phyloP scores from a whole-genome alignment of 371 early-diverging fungal genomes.

The Cokeromyces recurvatus region DNA sequence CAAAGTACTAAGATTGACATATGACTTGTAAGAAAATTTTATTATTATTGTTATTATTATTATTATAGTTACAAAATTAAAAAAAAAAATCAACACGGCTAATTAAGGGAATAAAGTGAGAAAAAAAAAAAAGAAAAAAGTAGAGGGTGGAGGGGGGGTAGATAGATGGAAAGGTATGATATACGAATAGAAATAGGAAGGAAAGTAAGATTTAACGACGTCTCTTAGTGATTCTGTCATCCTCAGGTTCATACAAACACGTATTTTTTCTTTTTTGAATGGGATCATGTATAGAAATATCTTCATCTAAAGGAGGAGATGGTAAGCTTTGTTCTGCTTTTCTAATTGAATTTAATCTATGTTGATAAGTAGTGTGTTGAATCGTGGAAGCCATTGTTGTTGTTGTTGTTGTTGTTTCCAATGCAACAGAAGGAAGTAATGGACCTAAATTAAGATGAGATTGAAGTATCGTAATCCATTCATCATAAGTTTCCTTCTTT shows the following conservation, averaged over 20 bases:
- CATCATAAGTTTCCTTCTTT: conserved; percentile 48
- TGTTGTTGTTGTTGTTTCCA: neutral
- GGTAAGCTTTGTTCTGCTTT: conserved; percentile 20
- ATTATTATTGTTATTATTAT: too few relatives aligned
- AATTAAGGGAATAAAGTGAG: neutral
- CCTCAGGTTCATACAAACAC: too few relatives aligned
- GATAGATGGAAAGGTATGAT: neutral
- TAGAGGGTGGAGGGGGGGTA: neutral
- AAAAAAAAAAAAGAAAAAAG: conserved; percentile 1
- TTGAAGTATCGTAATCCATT: conserved; percentile 33
- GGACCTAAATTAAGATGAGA: too few relatives aligned
- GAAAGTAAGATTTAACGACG: too few relatives aligned
- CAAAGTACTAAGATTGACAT: too few relatives aligned
- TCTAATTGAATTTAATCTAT: too few relatives aligned
- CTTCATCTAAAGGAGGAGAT: conserved; percentile 20
- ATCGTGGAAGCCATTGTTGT: neutral
- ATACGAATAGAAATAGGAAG: neutral
- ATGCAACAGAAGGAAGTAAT: too few relatives aligned
- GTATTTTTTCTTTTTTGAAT: too few relatives aligned
- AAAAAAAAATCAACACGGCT: too few relatives aligned
- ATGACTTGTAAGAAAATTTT: too few relatives aligned
- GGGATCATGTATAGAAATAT: conserved; percentile 1
- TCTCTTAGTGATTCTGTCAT: conserved; percentile 2
- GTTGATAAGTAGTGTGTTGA: neutral
- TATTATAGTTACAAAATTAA: too few relatives aligned